Base-by-base conservation (phyloP, 2,329 filamentous ascomycete genomes). In the Aspergillus sp. region DNA sequence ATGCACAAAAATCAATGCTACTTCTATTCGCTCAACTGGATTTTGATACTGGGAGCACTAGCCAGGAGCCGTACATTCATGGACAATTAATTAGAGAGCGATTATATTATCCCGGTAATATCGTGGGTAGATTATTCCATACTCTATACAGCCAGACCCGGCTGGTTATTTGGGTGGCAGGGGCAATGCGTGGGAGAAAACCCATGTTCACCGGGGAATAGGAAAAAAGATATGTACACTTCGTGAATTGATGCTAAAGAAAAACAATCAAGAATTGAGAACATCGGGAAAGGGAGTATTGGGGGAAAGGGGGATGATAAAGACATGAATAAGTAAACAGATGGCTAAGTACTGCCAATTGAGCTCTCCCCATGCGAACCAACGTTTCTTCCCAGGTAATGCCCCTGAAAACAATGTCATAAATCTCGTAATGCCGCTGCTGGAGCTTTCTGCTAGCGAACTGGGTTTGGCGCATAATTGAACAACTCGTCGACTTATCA, bases 211-310 rank as follows among this genome's bases (percentile, higher is more conserved):
- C 19, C 19, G 10, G 36, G 42, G 26, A 10, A 48, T 40, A 41
- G 33, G 35, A 42, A 40, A 42, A 34, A 49, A 54, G 49, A 47
- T 61, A 61, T 63, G 56, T 63, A 62, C 61, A 62, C 50, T 56
- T 61, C 60, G 57, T 58, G 42, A 57, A 49, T 50, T 49, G 19
- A 40, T 40, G 38, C 38, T 27, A 13, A 11, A 51, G 58, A 44
- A 46, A 41, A 40, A 43, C 5, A 45, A 47, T 40, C 42, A 38
- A 46, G 34, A 45, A 49, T 39, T 43, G 40, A 45, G 40, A 43
- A 44, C 26, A 43, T 44, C 38, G 41, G 43, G 45, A 7, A 19
- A 6, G 27, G 34, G 19, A 26, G 12, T 9, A 12, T 36, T 19
- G 6, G 27, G 10, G 27, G 19, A 13, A 26, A 10, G 7, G 34